Conservation (phyloP, 2,329 filamentous ascomycete genomes). For the Colletotrichum spaethianum region DNA sequence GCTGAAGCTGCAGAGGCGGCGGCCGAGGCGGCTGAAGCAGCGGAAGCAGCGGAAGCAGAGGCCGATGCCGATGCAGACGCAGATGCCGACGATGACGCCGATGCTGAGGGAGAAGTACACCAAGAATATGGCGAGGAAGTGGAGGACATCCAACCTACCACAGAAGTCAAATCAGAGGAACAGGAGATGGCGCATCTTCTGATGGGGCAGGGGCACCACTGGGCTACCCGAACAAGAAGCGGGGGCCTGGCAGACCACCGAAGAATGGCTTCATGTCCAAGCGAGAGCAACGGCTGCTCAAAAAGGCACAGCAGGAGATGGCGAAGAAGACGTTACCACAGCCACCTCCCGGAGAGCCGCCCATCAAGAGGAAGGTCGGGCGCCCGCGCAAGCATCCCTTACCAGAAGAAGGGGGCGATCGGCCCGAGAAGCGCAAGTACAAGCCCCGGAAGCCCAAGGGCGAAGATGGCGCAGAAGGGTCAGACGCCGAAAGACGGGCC, state of each 20-base stretch:
- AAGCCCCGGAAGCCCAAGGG: constrained; percentile 71
- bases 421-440: constrained; percentile 76
- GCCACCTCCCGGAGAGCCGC: constrained; percentile 62
- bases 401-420: constrained; percentile 68
- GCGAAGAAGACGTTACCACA: constrained; percentile 67
- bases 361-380: constrained; percentile 75
- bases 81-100: constrained; percentile 47
- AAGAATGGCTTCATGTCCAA: constrained; percentile 90
- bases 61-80: constrained; percentile 48
- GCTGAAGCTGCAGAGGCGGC: constrained; percentile 44
- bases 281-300: constrained; percentile 75
- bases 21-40: constrained; percentile 41
- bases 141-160: constrained; percentile 26
- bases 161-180: constrained; percentile 48
- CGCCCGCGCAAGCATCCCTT: constrained; percentile 75
- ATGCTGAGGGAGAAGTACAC: constrained; percentile 45
- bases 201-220: constrained; percentile 53
- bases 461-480: constrained; percentile 69
- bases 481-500: constrained; percentile 68
- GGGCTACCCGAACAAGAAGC: constrained; percentile 64
- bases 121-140: constrained; percentile 44
- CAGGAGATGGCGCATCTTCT: constrained; percentile 54
- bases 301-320: constrained; percentile 69
- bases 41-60: constrained; percentile 43
- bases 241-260: constrained; percentile 84